Conservation (phyloP, 306 rosid genomes). For the Quercus dentata region DNA sequence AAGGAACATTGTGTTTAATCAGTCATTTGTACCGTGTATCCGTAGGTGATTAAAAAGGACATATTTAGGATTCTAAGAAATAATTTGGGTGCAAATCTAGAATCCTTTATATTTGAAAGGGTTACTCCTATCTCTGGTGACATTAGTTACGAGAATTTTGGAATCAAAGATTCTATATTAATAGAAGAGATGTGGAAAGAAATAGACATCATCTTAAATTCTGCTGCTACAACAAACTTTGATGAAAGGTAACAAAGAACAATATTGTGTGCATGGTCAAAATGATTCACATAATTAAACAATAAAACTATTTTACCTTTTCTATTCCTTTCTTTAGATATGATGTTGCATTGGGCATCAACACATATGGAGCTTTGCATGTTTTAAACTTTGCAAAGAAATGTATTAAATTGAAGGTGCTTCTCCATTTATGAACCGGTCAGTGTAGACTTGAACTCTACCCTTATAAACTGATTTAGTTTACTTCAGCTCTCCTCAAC, state of each 20-base stretch:
- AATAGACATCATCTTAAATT: slow-evolving; percentile 25
- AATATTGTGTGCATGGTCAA: no score
- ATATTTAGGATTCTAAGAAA: no score
- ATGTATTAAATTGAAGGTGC: slow-evolving; percentile 16
- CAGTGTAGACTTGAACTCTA: not conserved
- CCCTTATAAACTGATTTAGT: no score
- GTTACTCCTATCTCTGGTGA: slow-evolving; percentile 30
- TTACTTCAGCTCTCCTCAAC: not conserved
- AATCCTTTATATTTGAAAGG: slow-evolving; percentile 25
- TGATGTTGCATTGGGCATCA: slow-evolving; percentile 26
- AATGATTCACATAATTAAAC: not conserved
- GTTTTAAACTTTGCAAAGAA: slow-evolving; percentile 25
- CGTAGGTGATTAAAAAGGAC: no score
- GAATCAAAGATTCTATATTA: slow-evolving; percentile 22
- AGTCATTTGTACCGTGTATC: no score
- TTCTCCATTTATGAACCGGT: slow-evolving; percentile 50
- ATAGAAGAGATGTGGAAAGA: slow-evolving; percentile 16
- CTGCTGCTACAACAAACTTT: slow-evolving; percentile 42
- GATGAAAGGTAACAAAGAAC: slow-evolving; percentile 29
- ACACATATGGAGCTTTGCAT: slow-evolving; percentile 30
- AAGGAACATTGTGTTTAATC: no score
- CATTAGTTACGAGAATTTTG: slow-evolving; percentile 17
- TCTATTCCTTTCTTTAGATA: slow-evolving; percentile 13
- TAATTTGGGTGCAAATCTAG: not conserved
- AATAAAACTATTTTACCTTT: no score